Evolutionary conservation across 805 yeast species (phyloP), one percentile per base, ranked within the genome.

Genomic region (Candida krabiensis): DNA sequence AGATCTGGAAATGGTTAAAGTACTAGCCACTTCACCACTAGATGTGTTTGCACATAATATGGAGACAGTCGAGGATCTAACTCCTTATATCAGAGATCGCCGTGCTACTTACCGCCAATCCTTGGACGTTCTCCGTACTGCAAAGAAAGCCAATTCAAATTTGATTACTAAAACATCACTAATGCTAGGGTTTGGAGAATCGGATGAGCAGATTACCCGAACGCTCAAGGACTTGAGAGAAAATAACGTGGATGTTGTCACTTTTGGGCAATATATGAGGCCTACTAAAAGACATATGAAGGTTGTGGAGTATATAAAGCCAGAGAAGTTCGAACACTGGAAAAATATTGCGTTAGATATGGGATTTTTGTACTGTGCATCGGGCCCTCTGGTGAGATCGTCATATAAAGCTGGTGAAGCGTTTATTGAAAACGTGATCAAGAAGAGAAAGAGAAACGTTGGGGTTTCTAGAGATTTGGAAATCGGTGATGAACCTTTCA

Each of bases 281-380:
- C 99, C 99, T 30, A 93, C 99, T 2, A 93, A 86, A 66, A 81
- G 99, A 58, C 99, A 93, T 63, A 89, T 93, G 95, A 90, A 90
- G 68, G 99, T 93, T 29, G 96, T 87, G 9, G 97, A 91, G 52
- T 93, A 93, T 55, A 79, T 93, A 14, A 84, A 80, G 18, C 99
- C 99, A 2, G 96, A 86, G 51, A 89, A 88, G 62, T 93, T 93
- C 60, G 96, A 90, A 43, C 73, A 83, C 60, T 93, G 99, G 99
- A 88, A 82, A 55, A 79, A 84, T 40, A 75, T 72, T 8, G 98
- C 99, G 0, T 61, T 83, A 46, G 87, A 86, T 29, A 66, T 91
- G 76, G 99, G 99, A 1, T 93, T 93, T 73, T 68, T 89, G 34
- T 91, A 93, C 60, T 95, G 96, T 63, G 99, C 99, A 2, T 83